Conservation (phyloP, 1,284 basidiomycete species). For the Trametes polyzona region DNA sequence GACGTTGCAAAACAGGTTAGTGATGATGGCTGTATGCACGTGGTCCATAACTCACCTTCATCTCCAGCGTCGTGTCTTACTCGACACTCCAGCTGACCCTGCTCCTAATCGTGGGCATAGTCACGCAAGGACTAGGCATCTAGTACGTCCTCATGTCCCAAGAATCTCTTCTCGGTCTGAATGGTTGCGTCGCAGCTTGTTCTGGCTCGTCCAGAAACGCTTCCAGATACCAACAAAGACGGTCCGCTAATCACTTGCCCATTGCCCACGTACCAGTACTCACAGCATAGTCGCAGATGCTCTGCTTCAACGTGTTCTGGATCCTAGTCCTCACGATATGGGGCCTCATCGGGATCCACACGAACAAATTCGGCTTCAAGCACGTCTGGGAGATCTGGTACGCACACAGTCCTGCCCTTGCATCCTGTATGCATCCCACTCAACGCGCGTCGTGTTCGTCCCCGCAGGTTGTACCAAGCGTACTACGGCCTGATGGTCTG, state of each 20-base stretch:
- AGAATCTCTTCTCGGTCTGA: too few species aligned
- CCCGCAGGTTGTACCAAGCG: slow-evolving; percentile 62
- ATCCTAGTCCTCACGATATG: slow-evolving; percentile 73
- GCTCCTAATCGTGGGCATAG: slow-evolving; percentile 78
- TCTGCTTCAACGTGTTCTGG: slow-evolving; percentile 74
- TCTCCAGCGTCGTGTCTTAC: slow-evolving; percentile 57
- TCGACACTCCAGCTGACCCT: slow-evolving; percentile 70
- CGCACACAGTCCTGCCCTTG: slow-evolving; percentile 9
- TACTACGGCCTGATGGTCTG: slow-evolving; percentile 82
- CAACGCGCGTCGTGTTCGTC: neutral
- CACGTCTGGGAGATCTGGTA: slow-evolving; percentile 83
- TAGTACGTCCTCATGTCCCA: slow-evolving; percentile 52
- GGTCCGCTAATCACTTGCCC: slow-evolving; percentile 39
- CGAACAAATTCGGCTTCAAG: slow-evolving; percentile 78
- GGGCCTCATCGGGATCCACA: slow-evolving; percentile 80
- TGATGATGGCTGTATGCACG: neutral
- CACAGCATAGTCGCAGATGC: slow-evolving; percentile 51
- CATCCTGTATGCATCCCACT: neutral
- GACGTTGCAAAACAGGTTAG: slow-evolving; percentile 76
- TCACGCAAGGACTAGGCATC: slow-evolving; percentile 74
- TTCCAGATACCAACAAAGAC: slow-evolving; percentile 75
- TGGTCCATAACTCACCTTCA: neutral
- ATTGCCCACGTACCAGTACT: neutral
- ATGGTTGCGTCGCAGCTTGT: slow-evolving; percentile 47
- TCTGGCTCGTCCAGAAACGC: slow-evolving; percentile 79